Base-by-base conservation (phyloP, 75 land plant genomes). In the Pinus tabuliformis region DNA sequence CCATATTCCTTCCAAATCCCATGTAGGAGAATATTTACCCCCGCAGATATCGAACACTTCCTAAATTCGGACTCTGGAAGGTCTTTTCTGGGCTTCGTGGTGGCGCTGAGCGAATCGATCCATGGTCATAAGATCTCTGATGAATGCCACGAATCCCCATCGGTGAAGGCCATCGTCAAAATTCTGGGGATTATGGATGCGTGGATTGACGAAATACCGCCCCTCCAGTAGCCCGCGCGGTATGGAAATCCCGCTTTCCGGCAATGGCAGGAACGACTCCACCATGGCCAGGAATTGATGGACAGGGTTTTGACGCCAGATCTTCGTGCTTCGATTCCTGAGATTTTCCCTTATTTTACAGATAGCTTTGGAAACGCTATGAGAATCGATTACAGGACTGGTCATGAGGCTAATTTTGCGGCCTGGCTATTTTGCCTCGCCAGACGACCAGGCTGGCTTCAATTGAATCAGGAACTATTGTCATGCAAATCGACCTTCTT, bases 341-440 rank as follows among this genome's bases (percentile, higher is more conserved):
- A 97, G 77, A 56, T 94, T 60, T 81, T 85, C 22, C 93, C 93
- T 28, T 97, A 97, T 77, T 88, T 97, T 73, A 73, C 83, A 14
- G 98, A 97, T 68, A 92, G 95, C 70, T 97, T 97, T 78, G 99
- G 99, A 20, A 97, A 92, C 59, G 73, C 98, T 9, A 80, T 81
- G 14, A 70, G 99, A 2, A 97, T 97, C 62, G 99, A 97, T 72
- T 97, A 92, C 58, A 98, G 99, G 6, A 97, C 99, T 16, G 99
- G 99, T 9, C 99, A 97, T 75, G 99, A 97, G 80, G 89, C 95
- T 30, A 94, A 97, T 78, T 97, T 97, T 80, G 93, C 93, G 0
- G 98, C 99, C 12, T 94, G 87, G 80, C 78, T 97, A 70, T 93
- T 92, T 73, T 97, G 98, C 70, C 81, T 97, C 28, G 93, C 95